Evolutionary conservation across 345 rosid genomes (phyloP), one percentile per base, ranked within the genome.

Genomic region (Turnera subulata): DNA sequence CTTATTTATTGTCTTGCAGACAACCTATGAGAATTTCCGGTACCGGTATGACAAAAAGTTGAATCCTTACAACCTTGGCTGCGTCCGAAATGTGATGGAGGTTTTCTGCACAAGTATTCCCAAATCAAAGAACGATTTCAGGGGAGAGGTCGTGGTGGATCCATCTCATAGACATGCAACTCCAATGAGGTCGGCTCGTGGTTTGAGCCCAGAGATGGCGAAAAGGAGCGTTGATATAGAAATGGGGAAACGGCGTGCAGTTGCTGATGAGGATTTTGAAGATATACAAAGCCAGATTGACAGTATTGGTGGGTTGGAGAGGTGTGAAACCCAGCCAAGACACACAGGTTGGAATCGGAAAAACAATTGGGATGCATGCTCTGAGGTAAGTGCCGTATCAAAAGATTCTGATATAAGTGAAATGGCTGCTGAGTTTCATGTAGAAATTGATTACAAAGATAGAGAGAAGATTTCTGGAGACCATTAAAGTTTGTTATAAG

Each of bases 11-110:
- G 69, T 62, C 64, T 14, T 73, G 71, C 79, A 91, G 98, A 91
- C 98, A 21, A 91, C 98, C 6, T 91, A 88, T 52, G 98, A 78
- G 75, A 86, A 84, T 46, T 86, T 86, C 63, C 77, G 92, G 45
- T 83, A 81, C 65, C 85, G 80, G 22, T 89, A 93, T 56, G 84
- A 82, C 64, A 43, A 71, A 39, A 86, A 81, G 76, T 76, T 52
- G 73, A 86, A 83, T 76, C 94, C 94, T 45, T 81, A 73, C 52
- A 81, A 83, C 66, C 72, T 33, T 32, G 94, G 94, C 19, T 79
- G 73, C 35, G 25, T 10, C 4, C 72, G 35, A 50, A 86, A 86
- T 46, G 8, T 73, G 26, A 21, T 25, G 55, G 85, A 81, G 55
- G 50, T 72, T 53, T 83, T 86, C 62, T 74, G 64, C 62, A 70